A percentile compares a stretch with the other conserved stretches of the same genome.
Conservation (phyloP, 2,329 filamentous ascomycete genomes). For the Talaromyces amestolkiae region DNA sequence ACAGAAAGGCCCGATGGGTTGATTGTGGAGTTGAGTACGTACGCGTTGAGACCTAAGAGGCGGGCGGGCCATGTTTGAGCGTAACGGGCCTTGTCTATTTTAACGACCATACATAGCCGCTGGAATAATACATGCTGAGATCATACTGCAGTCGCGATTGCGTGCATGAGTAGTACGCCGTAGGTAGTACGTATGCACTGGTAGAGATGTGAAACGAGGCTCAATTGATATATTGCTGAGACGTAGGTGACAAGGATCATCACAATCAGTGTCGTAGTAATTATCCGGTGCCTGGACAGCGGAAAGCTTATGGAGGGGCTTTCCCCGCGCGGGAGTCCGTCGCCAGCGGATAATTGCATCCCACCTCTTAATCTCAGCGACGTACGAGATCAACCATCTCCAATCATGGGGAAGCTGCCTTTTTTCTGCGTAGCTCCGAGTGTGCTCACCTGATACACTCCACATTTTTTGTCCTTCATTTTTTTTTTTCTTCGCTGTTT, state of each 20-base stretch:
- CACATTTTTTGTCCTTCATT: background rate
- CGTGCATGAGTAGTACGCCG: background rate
- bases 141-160: background rate
- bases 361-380: background rate
- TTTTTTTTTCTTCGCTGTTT: background rate
- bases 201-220: background rate
- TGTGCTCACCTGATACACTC: slow-evolving; percentile 1
- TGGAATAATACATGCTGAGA: background rate
- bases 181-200: too few species aligned
- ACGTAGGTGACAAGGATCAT: background rate
- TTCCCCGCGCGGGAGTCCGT: background rate
- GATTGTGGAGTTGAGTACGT: background rate
- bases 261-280: background rate
- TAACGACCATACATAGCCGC: background rate
- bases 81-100: background rate
- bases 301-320: background rate
- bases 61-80: slow-evolving; percentile 1
- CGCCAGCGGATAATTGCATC: background rate
- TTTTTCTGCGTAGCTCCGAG: background rate
- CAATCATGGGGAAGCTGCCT: slow-evolving; percentile 8
- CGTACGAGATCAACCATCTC: background rate
- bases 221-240: background rate
- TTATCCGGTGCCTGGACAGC: slow-evolving; percentile 2
- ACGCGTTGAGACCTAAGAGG: background rate
- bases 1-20: background rate